Evolutionary conservation across 441 rosid species (phyloP).

Genomic region (Brassica balearica): DNA sequence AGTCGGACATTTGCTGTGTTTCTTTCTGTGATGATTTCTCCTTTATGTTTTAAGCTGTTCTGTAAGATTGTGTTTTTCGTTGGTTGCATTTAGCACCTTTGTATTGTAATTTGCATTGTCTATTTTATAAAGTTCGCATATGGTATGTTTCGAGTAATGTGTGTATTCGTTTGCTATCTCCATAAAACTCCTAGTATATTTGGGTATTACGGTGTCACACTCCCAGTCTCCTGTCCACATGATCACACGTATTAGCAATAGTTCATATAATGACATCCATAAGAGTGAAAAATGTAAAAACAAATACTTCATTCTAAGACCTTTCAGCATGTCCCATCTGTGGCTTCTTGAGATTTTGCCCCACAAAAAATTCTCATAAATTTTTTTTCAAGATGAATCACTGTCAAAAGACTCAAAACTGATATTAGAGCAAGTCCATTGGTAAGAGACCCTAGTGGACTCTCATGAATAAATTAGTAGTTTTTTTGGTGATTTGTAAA

Average conservation of each 20-base stretch:
- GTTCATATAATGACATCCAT: background rate
- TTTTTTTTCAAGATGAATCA: too few relatives aligned
- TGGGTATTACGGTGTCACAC: background rate
- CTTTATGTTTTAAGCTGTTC: background rate
- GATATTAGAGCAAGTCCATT: background rate
- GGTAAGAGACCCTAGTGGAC: too few relatives aligned
- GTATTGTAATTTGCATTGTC: slow-evolving; percentile 9
- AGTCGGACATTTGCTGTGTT: slow-evolving; percentile 31
- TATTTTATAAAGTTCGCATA: background rate
- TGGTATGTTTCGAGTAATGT: background rate
- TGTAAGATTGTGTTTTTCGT: slow-evolving; percentile 17
- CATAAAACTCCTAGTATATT: too few relatives aligned
- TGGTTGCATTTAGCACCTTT: slow-evolving; percentile 19
- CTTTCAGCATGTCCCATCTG: slow-evolving; percentile 1
- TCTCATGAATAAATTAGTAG: too few relatives aligned
- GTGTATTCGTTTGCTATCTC: background rate
- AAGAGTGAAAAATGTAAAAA: background rate
- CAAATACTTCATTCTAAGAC: background rate
- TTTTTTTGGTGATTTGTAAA: too few relatives aligned
- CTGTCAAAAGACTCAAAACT: background rate
- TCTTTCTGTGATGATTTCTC: slow-evolving; percentile 17
- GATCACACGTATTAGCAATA: background rate
- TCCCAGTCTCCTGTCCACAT: background rate
- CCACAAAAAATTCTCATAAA: too few relatives aligned
- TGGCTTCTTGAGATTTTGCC: too few relatives aligned